phyloP scores from a whole-genome alignment of 192 early-diverging fungal species.

The Linnemannia schmuckeri region DNA sequence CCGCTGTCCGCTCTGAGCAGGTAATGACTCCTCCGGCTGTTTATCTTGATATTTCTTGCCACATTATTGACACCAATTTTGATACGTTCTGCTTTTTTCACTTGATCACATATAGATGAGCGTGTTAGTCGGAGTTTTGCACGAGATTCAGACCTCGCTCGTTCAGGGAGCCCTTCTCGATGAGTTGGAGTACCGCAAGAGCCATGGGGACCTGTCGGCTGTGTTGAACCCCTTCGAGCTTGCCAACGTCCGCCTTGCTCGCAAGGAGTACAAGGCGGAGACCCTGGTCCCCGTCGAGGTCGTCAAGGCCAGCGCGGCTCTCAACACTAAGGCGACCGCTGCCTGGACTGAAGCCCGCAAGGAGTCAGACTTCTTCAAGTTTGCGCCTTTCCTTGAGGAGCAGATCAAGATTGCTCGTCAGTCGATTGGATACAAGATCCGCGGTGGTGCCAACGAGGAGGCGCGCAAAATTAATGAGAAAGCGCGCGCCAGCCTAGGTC shows the following conservation, averaged over 20 bases:
- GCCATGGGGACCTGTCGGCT: conserved; percentile 14
- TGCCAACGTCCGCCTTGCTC: conserved; percentile 43
- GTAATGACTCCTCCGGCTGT: not conserved
- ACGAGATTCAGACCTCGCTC: conserved; percentile 34
- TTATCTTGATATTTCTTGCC: not conserved
- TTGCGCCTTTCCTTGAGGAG: conserved; percentile 52
- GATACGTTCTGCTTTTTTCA: not conserved
- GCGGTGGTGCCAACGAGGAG: conserved; percentile 41
- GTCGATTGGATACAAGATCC: conserved; percentile 31
- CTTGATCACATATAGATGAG: conserved; percentile 20
- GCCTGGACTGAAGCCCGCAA: conserved; percentile 57
- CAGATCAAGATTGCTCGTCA: conserved; percentile 42
- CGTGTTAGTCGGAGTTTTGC: conserved; percentile 37
- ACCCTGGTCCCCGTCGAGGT: conserved; percentile 32
- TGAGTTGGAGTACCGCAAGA: conserved; percentile 31
- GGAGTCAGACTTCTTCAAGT: conserved; percentile 39
- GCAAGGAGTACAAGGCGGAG: conserved; percentile 26
- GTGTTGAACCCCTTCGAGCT: conserved; percentile 42
- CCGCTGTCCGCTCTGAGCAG: conserved; percentile 30
- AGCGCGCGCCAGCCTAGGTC: conserved; percentile 37
- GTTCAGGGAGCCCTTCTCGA: conserved; percentile 38
- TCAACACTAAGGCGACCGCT: conserved; percentile 24
- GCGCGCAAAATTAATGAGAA: conserved; percentile 50
- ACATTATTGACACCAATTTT: not conserved
- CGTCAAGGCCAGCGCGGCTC: conserved; percentile 23